These are phyloP conservation scores for Nicotiana knightiana DNA, from an alignment of 257 asterid species.

Conservation along the genomic window DNA sequence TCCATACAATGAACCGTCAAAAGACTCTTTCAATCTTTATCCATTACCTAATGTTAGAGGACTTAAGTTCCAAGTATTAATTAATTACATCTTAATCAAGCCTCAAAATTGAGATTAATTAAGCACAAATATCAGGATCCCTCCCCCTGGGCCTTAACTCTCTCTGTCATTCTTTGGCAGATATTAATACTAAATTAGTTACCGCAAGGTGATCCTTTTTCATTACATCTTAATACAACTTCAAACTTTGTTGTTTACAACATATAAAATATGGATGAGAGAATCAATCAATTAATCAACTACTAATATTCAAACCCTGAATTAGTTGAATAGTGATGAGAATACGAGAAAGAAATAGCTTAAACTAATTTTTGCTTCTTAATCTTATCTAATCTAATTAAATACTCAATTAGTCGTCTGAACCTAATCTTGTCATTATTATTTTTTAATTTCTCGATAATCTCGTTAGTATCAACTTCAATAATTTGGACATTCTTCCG, in stretches of 20 bases:
- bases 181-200: not conserved
- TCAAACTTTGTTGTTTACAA: not conserved
- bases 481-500: not conserved
- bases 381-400: conserved; percentile 8
- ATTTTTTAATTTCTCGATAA: not conserved
- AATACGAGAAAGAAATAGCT: not conserved
- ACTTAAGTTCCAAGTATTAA: not conserved
- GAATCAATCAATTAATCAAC: not conserved
- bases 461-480: not conserved
- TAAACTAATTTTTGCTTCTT: not conserved
- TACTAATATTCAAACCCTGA: not conserved
- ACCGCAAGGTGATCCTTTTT: too few species aligned
- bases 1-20: not conserved
- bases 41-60: not conserved
- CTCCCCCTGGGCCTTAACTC: not conserved
- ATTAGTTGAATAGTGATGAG: not conserved
- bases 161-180: not conserved
- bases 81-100: not conserved
- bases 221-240: too few species aligned
- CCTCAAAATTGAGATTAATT: not conserved
- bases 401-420: not conserved
- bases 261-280: not conserved
- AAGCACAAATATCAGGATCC: not conserved
- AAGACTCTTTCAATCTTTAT: not conserved
- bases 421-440: not conserved